Percentiles rank a stretch among this genome's conserved stretches.
Conservation (phyloP, 805 yeast genomes). For the Wickerhamiella shivajii region DNA sequence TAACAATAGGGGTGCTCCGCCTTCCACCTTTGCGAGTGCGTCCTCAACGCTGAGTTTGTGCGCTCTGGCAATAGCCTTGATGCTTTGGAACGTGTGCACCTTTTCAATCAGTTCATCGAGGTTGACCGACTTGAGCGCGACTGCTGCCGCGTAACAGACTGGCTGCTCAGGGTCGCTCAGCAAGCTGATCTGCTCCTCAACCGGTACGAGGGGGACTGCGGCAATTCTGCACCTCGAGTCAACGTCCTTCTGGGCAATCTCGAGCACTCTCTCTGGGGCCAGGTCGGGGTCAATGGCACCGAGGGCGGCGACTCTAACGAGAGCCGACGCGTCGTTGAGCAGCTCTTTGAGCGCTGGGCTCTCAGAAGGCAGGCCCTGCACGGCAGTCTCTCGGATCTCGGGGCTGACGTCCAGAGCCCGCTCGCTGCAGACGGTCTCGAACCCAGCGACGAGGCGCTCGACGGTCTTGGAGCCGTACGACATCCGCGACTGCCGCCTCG, state of each 20-base stretch:
- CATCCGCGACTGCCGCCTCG: not conserved
- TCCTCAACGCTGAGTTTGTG: slow-evolving; percentile 1
- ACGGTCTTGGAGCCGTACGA: not conserved
- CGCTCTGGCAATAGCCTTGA: not conserved
- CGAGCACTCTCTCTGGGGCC: not conserved
- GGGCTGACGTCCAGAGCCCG: slow-evolving; percentile 2
- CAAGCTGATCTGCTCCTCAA: not conserved
- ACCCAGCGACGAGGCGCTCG: not conserved
- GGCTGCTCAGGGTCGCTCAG: slow-evolving; percentile 1
- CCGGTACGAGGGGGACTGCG: not conserved
- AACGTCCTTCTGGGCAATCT: slow-evolving; percentile 3
- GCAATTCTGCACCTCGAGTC: slow-evolving; percentile 4
- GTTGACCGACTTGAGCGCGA: slow-evolving; percentile 1
- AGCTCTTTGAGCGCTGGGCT: not conserved
- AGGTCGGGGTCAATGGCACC: not conserved
- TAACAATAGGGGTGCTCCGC: not conserved
- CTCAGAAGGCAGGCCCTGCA: not conserved
- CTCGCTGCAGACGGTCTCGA: not conserved
- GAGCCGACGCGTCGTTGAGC: slow-evolving; percentile 2
- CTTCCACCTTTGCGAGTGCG: not conserved
- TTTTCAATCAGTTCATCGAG: not conserved
- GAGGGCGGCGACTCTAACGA: slow-evolving; percentile 3
- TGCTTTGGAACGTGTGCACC: not conserved
- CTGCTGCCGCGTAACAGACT: slow-evolving; percentile 2
- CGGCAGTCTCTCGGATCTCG: slow-evolving; percentile 2